A percentile compares a stretch with the other conserved stretches of the same genome.
Evolutionary conservation across 176 grass and related monocot species (phyloP).

Genomic region (Oryza punctata): DNA sequence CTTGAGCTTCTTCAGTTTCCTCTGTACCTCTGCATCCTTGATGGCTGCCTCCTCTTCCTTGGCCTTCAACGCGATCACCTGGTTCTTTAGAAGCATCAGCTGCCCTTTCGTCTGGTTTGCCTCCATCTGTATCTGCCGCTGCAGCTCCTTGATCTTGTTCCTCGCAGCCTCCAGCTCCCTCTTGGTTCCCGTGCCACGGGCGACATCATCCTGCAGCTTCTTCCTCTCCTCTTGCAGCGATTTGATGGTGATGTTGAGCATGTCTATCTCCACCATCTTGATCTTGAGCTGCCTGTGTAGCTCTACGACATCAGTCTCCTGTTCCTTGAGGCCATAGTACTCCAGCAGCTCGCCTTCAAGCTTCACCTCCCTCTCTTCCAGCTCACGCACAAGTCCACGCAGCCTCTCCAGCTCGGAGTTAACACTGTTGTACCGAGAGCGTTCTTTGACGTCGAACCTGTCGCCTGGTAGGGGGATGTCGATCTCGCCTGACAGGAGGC

Average conservation of each 20-base stretch:
- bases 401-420: constrained; percentile 63
- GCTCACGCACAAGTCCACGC: constrained; percentile 53
- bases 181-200: constrained; percentile 19
- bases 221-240: constrained; percentile 73
- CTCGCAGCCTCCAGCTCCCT: constrained; percentile 63
- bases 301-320: constrained; percentile 71
- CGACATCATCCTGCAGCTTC: constrained; percentile 75
- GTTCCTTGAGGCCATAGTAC: constrained; percentile 95
- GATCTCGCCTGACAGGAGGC: constrained; percentile 73
- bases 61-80: constrained; percentile 65
- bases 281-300: constrained; percentile 91
- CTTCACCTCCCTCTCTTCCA: constrained; percentile 91
- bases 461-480: constrained; percentile 67
- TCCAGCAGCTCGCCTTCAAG: constrained; percentile 76
- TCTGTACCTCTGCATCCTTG: constrained; percentile 73
- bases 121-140: constrained; percentile 79
- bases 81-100: constrained; percentile 83
- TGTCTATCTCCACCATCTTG: constrained; percentile 70
- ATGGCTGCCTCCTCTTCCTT: constrained; percentile 76
- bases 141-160: constrained; percentile 85
- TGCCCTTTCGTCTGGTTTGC: constrained; percentile 78
- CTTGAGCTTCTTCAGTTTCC: constrained; percentile 81
- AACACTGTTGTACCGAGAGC: constrained; percentile 57
- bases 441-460: constrained; percentile 66
- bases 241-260: constrained; percentile 75